Evolutionary conservation across 352 stramenopile species (phyloP).

Genomic region (Blastocystis sp.): DNA sequence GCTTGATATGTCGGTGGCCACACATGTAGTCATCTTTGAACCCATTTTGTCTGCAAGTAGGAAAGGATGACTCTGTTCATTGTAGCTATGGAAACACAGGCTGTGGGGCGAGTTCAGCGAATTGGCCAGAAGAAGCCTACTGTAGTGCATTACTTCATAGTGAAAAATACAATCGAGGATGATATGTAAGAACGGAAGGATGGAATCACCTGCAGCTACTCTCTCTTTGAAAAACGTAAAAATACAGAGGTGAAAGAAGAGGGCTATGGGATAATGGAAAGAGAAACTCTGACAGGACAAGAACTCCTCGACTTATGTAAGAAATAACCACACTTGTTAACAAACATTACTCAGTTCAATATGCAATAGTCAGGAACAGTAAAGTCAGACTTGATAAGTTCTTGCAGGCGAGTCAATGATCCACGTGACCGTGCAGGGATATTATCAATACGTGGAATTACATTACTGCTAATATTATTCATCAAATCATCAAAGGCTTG

Average conservation of each 20-base stretch:
- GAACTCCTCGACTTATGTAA: background rate
- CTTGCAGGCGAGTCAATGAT: background rate
- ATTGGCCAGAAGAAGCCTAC: background rate
- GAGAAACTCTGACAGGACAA: slow-evolving; percentile 21
- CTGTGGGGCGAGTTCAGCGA: slow-evolving; percentile 30
- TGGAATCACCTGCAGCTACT: background rate
- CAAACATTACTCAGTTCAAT: background rate
- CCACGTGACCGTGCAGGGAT: background rate
- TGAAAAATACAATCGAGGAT: slow-evolving; percentile 6
- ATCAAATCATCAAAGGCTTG: background rate
- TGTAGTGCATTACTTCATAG: slow-evolving; percentile 37
- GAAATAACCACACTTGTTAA: slow-evolving; percentile 2
- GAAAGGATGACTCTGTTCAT: background rate
- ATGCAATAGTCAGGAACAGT: background rate
- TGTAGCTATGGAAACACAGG: slow-evolving; percentile 25
- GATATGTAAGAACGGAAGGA: background rate
- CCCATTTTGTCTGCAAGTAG: slow-evolving; percentile 42
- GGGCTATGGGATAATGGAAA: slow-evolving; percentile 12
- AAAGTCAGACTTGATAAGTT: background rate
- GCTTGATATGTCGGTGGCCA: slow-evolving; percentile 16
- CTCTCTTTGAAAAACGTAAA: slow-evolving; percentile 22
- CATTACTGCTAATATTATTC: background rate
- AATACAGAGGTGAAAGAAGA: background rate
- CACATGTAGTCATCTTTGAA: slow-evolving; percentile 44
- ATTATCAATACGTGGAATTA: background rate